Conservation (phyloP, 2,329 filamentous ascomycete genomes). For the Penicillium palitans region DNA sequence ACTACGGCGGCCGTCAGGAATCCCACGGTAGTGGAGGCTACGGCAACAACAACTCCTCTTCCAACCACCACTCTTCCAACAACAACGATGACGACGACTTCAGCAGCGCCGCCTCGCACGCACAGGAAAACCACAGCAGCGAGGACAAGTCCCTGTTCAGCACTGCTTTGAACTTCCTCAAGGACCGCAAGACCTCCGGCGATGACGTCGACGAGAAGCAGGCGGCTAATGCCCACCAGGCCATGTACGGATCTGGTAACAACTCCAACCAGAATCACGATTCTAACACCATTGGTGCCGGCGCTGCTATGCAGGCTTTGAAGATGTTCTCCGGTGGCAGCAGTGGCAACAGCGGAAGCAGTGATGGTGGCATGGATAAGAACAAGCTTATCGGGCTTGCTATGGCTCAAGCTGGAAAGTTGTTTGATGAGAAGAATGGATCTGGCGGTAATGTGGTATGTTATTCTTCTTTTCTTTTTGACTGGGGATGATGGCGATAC, state of each 20-base stretch:
- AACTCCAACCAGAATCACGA: conserved; percentile 45
- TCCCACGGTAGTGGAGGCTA: no score
- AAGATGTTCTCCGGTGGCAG: conserved; percentile 63
- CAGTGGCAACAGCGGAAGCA: conserved; percentile 31
- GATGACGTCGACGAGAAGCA: conserved; percentile 61
- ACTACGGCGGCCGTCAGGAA: no score
- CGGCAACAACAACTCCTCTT: background rate
- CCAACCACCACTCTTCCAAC: conserved; percentile 13
- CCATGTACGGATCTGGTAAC: conserved; percentile 62
- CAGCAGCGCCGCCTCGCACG: conserved; percentile 56
- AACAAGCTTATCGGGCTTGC: conserved; percentile 81
- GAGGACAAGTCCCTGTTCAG: conserved; percentile 58
- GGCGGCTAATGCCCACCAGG: conserved; percentile 72
- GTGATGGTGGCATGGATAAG: conserved; percentile 58
- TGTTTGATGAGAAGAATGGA: conserved; percentile 63
- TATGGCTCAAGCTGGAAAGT: conserved; percentile 82
- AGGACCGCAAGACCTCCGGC: conserved; percentile 49
- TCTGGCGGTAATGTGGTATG: conserved; percentile 55
- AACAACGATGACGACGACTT: conserved; percentile 50
- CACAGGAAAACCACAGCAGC: conserved; percentile 54
- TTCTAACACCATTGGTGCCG: conserved; percentile 43
- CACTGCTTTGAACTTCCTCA: conserved; percentile 56
- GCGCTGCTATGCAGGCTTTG: conserved; percentile 59
- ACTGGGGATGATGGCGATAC: conserved; percentile 1
- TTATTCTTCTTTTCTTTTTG: conserved; percentile 14